Conservation (phyloP, 2,329 filamentous ascomycete genomes). For the Neurospora crassa region DNA sequence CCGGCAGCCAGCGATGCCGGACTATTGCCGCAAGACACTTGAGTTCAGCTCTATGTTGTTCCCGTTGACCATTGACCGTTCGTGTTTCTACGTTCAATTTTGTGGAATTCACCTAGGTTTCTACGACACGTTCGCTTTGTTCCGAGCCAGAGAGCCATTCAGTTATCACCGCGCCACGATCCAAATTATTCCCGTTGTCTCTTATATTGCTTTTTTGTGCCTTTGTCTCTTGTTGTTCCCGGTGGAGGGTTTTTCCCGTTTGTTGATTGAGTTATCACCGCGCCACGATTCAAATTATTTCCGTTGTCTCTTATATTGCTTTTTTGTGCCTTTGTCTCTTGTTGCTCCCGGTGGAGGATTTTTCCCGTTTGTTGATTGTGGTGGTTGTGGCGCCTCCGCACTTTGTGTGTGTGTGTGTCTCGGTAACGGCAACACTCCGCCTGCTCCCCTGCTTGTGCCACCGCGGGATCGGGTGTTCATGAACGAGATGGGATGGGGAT, state of each 20-base stretch:
- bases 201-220: not conserved
- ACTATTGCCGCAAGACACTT: not conserved
- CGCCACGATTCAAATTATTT: not conserved
- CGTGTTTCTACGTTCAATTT: not conserved
- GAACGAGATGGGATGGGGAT: not conserved
- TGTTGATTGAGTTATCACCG: not conserved
- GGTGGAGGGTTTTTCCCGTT: not conserved
- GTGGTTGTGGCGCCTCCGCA: not conserved
- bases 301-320: not conserved
- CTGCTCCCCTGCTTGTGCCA: not conserved
- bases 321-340: not conserved
- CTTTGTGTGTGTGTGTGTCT: not conserved
- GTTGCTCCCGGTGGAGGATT: not conserved
- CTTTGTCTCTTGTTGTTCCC: not conserved
- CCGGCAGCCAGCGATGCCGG: not conserved
- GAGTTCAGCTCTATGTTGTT: not conserved
- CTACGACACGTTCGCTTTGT: not conserved
- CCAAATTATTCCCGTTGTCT: not conserved
- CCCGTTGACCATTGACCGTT: not conserved
- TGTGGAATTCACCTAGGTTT: not conserved
- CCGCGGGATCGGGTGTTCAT: not conserved
- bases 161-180: not conserved
- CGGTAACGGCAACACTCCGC: not conserved
- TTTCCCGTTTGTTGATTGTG: not conserved
- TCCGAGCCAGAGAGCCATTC: not conserved